Evolutionary conservation across 768 basidiomycete species (phyloP), one percentile per base, ranked within the genome.

Genomic region (Boletus barrowsii): DNA sequence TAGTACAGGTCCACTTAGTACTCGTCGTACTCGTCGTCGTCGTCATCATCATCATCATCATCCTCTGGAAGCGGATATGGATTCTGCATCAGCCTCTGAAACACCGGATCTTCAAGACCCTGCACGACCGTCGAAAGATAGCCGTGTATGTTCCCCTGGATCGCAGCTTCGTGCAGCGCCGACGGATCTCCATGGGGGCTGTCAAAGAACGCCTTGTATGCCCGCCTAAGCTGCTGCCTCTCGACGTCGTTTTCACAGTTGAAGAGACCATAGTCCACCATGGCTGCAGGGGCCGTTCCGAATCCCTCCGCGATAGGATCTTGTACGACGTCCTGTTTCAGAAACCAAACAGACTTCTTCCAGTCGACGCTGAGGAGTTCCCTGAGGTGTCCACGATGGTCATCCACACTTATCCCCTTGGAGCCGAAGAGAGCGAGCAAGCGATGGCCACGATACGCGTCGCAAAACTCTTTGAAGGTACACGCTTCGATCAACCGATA

Each of bases 391-490:
- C 3, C 9, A 4, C 37, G 1, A 29, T 8, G 0, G n/a, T 46
- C 32, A 10, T 24, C 10, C 14, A 26, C 42, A 7, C 30, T 26
- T 26, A 43, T 5, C 11, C 47, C 40, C 18, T 53, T 46, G 14
- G 44, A 46, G 24, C 10, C 20, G 53, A 54, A 48, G 10, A 53
- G 39, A 9, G n/a, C 22, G 22, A 47, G 20, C 4, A 45, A 30
- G 41, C 33, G 26, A 43, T 18, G 10, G 5, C 5, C 13, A 15
- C 13, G 18, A 43, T 36, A 43, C 3, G 47, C 53, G 17, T 49
- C 47, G 53, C 33, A 54, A 13, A 49, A 48, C 42, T 48, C 53
- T n/a, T 32, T 24, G 14, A 54, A 54, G 18, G 53, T 37, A 29
- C 41, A 43, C 35, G 4, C 24, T 0, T 7, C 13, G 35, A 54